Evolutionary conservation across 208 protist genomes (phyloP), one percentile per base, ranked within the genome.

Genomic region (Angomonas ambiguus): DNA sequence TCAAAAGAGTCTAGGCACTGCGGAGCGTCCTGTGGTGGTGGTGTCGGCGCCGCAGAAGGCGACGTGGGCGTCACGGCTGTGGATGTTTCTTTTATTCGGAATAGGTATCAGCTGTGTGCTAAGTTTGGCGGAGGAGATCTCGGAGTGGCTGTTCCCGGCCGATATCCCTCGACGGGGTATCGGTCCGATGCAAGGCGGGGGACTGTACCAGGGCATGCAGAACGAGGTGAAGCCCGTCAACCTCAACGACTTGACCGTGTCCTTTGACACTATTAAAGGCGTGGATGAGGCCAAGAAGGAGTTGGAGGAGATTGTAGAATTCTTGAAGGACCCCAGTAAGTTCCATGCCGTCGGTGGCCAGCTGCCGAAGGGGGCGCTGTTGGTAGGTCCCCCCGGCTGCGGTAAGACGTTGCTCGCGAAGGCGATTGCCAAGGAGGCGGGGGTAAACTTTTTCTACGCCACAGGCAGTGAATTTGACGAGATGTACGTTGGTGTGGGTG

Each of bases 401-500:
- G 98, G 98, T 25, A 99, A 99, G 69, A 97, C 91, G 28, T 83
- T 96, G 79, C 81, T 97, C 13, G 91, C 93, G 8, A 96, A 96
- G 70, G 93, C 91, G 27, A 96, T 97, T 69, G 93, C 93, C 6
- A 97, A 97, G 56, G 88, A 97, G 68, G 91, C 93, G 13, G 96
- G 87, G 1, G 97, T 99, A 18, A 92, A 79, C 20, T 99, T 99
- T 71, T 98, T 99, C 55, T 98, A 98, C 71, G 80, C 83, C 22
- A 91, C 87, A 2, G 95, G 95, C 28, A 97, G 92, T 28, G 95
- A 98, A 65, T 98, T 99, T 66, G 97, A 99, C 62, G 97, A 99
- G 74, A 97, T 99, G 85, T 99, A 97, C 92, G 97, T 99, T 8
- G 98, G 98, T 57, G 97, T 99, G 11, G 98, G 97, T 10, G 86